These are phyloP conservation scores for Xerocomellus chrysenteron DNA, from an alignment of 768 basidiomycete genomes.

Conservation along the genomic window DNA sequence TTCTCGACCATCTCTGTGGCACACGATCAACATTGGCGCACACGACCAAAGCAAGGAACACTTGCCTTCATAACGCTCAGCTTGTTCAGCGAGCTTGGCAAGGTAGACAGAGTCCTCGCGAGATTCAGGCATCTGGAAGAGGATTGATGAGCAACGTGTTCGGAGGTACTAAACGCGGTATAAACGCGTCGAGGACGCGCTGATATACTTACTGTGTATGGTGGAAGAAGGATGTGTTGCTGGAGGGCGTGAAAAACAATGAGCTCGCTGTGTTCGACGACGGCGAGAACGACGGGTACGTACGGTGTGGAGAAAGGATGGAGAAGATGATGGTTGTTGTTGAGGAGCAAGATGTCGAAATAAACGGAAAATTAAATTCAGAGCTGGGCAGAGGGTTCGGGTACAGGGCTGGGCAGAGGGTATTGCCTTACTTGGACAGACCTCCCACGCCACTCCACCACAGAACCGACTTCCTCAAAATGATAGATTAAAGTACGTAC, in stretches of 20 bases:
- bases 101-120: conserved; percentile 99
- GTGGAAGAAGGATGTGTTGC: conserved; percentile 21
- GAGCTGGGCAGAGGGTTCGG: conserved; percentile 73
- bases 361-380: conserved; percentile 64
- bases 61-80: conserved; percentile 96
- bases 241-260: conserved; percentile 22
- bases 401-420: conserved; percentile 41
- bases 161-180: conserved; percentile 17
- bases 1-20: conserved; percentile 92
- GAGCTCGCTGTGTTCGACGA: conserved; percentile 37
- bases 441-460: conserved; percentile 28
- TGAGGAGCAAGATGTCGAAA: conserved; percentile 44
- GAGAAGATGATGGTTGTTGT: conserved; percentile 49
- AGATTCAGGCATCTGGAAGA: conserved; percentile 64
- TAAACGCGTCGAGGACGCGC: conserved; percentile 43
- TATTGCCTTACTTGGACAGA: conserved; percentile 17
- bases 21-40: conserved; percentile 13
- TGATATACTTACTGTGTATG: conserved; percentile 41
- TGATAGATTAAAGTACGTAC: conserved; percentile 1
- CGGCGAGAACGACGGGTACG: conserved; percentile 35
- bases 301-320: conserved; percentile 39
- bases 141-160: conserved; percentile 17
- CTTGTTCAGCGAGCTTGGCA: conserved; percentile 99
- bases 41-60: conserved; percentile 22
- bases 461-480: conserved; percentile 9